Evolutionary conservation across 2,329 filamentous ascomycete genomes (phyloP).

Genomic region (Colletotrichum navitas): DNA sequence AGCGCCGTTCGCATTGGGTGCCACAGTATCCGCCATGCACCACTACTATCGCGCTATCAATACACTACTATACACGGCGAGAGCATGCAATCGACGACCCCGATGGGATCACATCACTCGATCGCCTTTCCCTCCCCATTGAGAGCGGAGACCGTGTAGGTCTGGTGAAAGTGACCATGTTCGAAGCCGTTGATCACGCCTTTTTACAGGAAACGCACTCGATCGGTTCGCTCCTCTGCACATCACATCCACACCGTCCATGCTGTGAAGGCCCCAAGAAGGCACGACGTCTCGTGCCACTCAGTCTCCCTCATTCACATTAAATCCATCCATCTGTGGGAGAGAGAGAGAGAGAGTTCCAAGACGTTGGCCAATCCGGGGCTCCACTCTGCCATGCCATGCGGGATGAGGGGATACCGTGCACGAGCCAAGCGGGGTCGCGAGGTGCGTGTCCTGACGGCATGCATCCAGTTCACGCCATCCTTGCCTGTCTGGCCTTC

Average conservation of each 20-base stretch:
- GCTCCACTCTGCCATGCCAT: neutral
- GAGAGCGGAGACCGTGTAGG: too few relatives aligned
- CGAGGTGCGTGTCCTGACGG: neutral
- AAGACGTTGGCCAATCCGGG: neutral
- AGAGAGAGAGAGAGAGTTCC: neutral
- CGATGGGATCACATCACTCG: conserved; percentile 10
- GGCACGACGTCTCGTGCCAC: neutral
- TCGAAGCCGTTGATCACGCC: neutral
- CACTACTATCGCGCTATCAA: neutral
- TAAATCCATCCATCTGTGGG: neutral
- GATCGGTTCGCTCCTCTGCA: neutral
- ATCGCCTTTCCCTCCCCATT: neutral
- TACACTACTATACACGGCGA: conserved; percentile 5
- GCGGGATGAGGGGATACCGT: neutral
- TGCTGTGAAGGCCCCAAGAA: neutral
- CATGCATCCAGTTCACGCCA: conserved; percentile 4
- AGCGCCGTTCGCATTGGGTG: conserved; percentile 14
- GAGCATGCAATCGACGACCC: conserved; percentile 14
- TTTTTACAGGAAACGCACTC: neutral
- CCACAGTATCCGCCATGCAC: neutral
- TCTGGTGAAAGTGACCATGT: neutral
- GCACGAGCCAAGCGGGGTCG: conserved; percentile 27
- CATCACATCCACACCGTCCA: too few relatives aligned
- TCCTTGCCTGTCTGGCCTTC: conserved; percentile 20
- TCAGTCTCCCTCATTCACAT: neutral